Evolutionary conservation across 352 stramenopile species (phyloP).

Genomic region (Pythium rishiriense): DNA sequence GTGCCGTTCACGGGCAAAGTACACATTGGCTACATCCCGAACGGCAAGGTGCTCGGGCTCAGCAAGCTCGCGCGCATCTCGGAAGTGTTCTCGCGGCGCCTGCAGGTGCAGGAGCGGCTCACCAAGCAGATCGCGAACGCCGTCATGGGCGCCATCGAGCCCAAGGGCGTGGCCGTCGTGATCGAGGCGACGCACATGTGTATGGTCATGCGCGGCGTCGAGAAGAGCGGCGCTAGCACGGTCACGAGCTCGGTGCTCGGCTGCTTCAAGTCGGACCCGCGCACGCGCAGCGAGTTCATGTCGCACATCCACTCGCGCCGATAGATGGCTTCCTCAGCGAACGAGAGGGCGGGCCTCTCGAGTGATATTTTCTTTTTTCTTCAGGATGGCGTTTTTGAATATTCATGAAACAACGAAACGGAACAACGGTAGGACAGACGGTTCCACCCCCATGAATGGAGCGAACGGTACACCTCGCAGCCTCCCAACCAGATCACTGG

Average conservation of each 20-base stretch:
- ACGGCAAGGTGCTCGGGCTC: conserved; percentile 96
- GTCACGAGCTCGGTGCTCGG: conserved; percentile 97
- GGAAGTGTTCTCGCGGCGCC: conserved; percentile 95
- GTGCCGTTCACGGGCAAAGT: conserved; percentile 98
- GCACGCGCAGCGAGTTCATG: conserved; percentile 88
- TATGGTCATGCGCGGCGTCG: conserved; percentile 99
- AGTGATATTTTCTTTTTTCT: neutral
- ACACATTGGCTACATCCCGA: conserved; percentile 94
- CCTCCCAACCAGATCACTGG: conserved; percentile 26
- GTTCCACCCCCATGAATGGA: neutral
- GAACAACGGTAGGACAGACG: neutral
- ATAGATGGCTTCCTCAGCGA: conserved; percentile 32
- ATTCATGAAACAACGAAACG: neutral
- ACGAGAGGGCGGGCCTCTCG: too few relatives aligned
- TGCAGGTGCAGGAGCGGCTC: conserved; percentile 99
- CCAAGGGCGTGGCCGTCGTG: conserved; percentile 98
- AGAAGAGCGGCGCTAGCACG: conserved; percentile 96
- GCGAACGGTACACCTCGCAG: conserved; percentile 29
- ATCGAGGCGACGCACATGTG: conserved; percentile 99
- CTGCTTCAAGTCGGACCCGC: conserved; percentile 95
- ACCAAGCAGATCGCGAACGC: conserved; percentile 99
- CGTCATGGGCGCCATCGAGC: conserved; percentile 96
- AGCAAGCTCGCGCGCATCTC: conserved; percentile 98
- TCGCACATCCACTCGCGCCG: conserved; percentile 77
- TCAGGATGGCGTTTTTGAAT: neutral